Percentiles rank a stretch among this genome's conserved stretches.
Evolutionary conservation across 139 green algal genomes (phyloP).

Genomic region (Coelastrella sp.): DNA sequence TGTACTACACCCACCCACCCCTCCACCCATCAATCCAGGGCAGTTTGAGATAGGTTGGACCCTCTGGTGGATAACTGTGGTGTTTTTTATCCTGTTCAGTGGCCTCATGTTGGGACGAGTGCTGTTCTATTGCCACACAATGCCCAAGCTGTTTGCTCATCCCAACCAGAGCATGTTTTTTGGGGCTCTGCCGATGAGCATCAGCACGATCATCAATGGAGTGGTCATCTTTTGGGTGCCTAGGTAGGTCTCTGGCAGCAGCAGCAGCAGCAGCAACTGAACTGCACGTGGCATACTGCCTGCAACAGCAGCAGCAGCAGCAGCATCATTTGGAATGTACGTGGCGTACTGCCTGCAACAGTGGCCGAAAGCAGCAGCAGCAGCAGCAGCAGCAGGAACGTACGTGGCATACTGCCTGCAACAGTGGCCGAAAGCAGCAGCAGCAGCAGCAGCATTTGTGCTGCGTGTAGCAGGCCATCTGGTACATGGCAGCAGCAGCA

Average conservation of each 20-base stretch:
- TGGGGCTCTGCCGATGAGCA: constrained; percentile 4
- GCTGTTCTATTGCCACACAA: neutral
- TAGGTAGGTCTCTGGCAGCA: neutral
- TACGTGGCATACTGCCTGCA: neutral
- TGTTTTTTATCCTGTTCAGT: constrained; percentile 8
- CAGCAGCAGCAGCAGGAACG: neutral
- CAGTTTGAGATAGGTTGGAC: neutral
- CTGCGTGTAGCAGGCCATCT: too few relatives aligned
- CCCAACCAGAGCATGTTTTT: constrained; percentile 20
- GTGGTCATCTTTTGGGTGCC: constrained; percentile 16
- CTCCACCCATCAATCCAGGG: neutral
- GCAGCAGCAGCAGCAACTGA: neutral
- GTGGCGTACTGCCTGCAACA: neutral
- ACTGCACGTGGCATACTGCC: neutral
- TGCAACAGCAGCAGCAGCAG: neutral
- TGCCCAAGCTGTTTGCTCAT: neutral
- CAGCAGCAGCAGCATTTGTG: neutral
- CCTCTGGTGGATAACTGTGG: neutral
- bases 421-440: too few relatives aligned
- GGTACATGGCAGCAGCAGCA: constrained; percentile 1
- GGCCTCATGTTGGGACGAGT: neutral
- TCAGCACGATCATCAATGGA: constrained; percentile 15
- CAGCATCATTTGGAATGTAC: neutral
- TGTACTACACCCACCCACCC: neutral
- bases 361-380: neutral